Base-by-base conservation (phyloP, 129 eudicot genomes). In the Flaveria robusta region DNA sequence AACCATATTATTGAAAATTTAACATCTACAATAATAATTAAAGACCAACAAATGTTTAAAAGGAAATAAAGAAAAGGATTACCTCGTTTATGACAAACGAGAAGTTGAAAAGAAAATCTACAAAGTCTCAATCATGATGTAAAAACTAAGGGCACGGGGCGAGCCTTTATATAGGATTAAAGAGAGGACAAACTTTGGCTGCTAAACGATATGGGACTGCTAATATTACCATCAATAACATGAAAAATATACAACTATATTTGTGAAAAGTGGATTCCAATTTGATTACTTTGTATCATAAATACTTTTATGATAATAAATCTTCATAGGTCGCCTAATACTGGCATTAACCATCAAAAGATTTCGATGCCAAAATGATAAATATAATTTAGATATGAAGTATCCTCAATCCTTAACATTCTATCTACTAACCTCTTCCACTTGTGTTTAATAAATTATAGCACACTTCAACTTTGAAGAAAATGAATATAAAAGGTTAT, bases 191-290 rank as follows among this genome's bases (percentile, higher is more conserved):
- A 19, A 62, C 29, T 9, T 70, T 70, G 19, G 76, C 49, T 60
- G 64, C 52, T 22, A 62, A 26, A 22, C 77, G 77, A 71, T 70
- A 77, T 71, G 77, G 77, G 82, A 71, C 77, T 18, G 16, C 2
- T 4, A 24, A 12, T 52, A 76, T 37, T 54, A 27, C 54, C 24
- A 39, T 77, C 26, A 11, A 20, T 46, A 37, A 66, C 37, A 23
- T 18, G 45, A 15, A 31, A 63, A 63, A 29, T 15, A 14, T 63
- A 15, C 68, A n/a, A 16, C 19, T 72, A 39, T 14, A 12, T 68
- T 15, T 22, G 23, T 6, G 68, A 43, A 43, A 43, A 12, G 47
- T 43, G 47, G 14, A 55, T 56, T 39, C 54, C 54, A 55, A 7
- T 37, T 42, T 45, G 45, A 37, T n/a, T 26, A 68, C 34, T 60